Base-by-base conservation (phyloP, 768 basidiomycete genomes). In the Austroboletus festivus region DNA sequence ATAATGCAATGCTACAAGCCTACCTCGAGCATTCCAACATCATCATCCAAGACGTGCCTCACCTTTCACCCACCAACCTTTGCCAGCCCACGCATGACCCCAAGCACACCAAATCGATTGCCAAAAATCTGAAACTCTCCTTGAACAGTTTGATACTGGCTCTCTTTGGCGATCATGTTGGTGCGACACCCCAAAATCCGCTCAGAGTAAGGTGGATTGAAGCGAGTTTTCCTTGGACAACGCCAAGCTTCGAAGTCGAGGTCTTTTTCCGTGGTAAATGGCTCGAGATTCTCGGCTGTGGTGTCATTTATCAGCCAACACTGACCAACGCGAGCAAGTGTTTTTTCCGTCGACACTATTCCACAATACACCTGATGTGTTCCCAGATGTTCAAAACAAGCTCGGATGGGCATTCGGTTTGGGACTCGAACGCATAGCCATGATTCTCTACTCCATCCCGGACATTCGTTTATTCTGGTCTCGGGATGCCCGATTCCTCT, bases 381-480 rank as follows among this genome's bases (percentile, higher is more conserved):
- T 19, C 26, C 28, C 56, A 89, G 95, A 79, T 52, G 81, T 95
- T 3, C 71, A 77, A 1, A 71, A 89, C 61, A 94, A 95, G 63
- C 81, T 92, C 57, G 92, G 93, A 22, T 99, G 96, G 95, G 96
- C 96, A 0, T 98, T 97, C 61, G 96, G 96, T 21, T 83, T 99
- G 44, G 96, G 96, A 4, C 78, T 99, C 38, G 96, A 99, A 63
- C 82, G 96, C 26, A 94, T 98, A 54, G 93, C 94, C 15, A 99
- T 99, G 96, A 83, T 98, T 52, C 81, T 99, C 40, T 98, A 86
- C 72, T 86, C 85, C 13, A 95, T 99, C 44, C 96, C 95, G 9
- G 96, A 99, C 67, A 98, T 99, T 63, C 87, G 96, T 16, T 74
- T 99, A 13, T 99, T 99, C 77, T 99, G 96, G 96, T 93, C 93